phyloP scores from a whole-genome alignment of 2,329 filamentous ascomycete species.

The Calonectria leucothoes region DNA sequence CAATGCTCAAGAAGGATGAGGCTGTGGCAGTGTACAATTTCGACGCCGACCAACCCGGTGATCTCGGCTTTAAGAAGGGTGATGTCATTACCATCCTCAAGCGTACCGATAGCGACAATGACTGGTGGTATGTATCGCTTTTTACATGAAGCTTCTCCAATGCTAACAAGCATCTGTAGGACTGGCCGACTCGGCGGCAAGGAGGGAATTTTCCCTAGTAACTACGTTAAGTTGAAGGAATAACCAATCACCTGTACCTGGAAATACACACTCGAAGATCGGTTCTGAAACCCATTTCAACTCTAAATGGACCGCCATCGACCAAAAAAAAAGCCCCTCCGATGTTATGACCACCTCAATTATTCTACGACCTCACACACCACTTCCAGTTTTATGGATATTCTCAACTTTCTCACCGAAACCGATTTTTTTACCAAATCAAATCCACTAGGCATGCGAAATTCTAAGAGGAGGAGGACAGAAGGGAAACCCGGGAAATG shows the following conservation, averaged over 20 bases:
- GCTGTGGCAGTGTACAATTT: conserved; percentile 94
- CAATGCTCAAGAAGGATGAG: conserved; percentile 76
- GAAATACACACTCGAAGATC: background rate
- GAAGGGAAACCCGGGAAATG: conserved; percentile 6
- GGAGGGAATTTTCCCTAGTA: conserved; percentile 93
- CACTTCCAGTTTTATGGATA: background rate
- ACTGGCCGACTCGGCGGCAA: conserved; percentile 87
- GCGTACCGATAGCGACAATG: conserved; percentile 91
- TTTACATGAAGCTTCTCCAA: background rate
- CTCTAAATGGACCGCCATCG: background rate
- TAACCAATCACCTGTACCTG: conserved; percentile 38
- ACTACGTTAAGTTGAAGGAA: conserved; percentile 76
- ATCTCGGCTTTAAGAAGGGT: conserved; percentile 96
- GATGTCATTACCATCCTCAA: conserved; percentile 96
- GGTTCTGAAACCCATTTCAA: background rate
- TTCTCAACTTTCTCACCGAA: background rate
- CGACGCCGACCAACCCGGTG: conserved; percentile 91
- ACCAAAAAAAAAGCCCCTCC: background rate
- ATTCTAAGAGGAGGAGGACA: conserved; percentile 6
- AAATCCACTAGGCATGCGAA: background rate
- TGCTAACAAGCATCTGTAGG: conserved; percentile 57
- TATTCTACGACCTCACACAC: background rate
- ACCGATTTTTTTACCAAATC: background rate
- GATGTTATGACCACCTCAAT: background rate
- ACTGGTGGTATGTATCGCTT: conserved; percentile 81